Base-by-base conservation (phyloP, 2,329 filamentous ascomycete genomes). In the Apiospora malaysiana region DNA sequence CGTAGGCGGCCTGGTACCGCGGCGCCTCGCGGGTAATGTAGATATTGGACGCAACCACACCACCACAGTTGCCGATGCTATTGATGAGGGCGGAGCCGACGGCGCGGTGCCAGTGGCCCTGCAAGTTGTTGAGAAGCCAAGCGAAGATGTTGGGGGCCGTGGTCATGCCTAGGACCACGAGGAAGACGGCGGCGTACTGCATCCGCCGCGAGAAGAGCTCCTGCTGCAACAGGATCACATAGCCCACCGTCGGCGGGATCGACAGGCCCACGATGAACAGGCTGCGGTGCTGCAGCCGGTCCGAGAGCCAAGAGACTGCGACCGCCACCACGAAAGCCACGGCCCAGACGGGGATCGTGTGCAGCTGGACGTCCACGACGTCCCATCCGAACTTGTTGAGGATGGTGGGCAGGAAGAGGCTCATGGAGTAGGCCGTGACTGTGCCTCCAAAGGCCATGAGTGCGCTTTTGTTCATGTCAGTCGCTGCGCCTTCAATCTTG, bases 281-380 rank as follows among this genome's bases (percentile, higher is more conserved):
- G 73, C 78, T 76, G 18, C 79, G 75, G 76, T 76, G 77, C 42
- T 72, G 73, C 71, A 78, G 75, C 5, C 75, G 72, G 70, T 82
- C 80, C 8, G 80, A 76, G 7, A 79, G 68, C 42, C 9, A 77
- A 71, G 6, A 79, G 69, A 1, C 83, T 93, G 79, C 94, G 1
- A 9, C 32, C 75, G 79, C 80, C 66, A 72, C 76, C 21, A 77
- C 77, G 2, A 77, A 78, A 1, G 78, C 76, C 8, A 78, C 78
- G 25, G 77, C 77, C 67, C 82, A 83, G 18, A 82, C 76, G n/a
- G 81, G 81, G 67, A 83, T 81, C 9, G 79, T 81, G 68, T 80
- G 79, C 8, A 81, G 70, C 72, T 83, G 82, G 0, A 81, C 81
- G 21, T 78, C 76, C 7, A 76, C 75, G 7, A 79, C 76, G n/a